Base-by-base conservation (phyloP, 495 filamentous ascomycete genomes). In the Amniculicola lignicola region DNA sequence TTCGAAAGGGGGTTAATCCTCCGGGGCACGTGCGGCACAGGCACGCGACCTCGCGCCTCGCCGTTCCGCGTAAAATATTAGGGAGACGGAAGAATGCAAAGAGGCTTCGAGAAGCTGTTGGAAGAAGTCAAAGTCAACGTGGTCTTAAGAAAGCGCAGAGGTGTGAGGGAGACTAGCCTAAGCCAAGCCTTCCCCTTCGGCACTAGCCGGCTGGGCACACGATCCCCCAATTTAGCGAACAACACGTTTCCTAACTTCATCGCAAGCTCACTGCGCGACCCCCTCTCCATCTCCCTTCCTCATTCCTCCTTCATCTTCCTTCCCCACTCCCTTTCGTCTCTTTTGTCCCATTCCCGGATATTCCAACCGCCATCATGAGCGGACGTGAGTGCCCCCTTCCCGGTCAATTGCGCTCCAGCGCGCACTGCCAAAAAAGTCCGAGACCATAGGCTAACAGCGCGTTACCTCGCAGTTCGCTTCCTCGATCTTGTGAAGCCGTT, bases 401-500 rank as follows among this genome's bases (percentile, higher is more conserved):
- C 23, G 29, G 27, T 21, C 58, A 56, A 61, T 54, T 44, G 58
- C 44, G 16, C 9, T 38, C 15, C 23, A 10, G 12, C 28, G 18
- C 38, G 16, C 24, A 33, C 55, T 18, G 55, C 55, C 28, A 23
- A 60, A 40, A 31, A 12, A 22, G 37, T 51, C 28, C 16, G 19
- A 4, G 39, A 22, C 29, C 44, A 52, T 1, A 18, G 39, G 47
- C 65, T 70, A 61, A 68, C 57, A 33, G 35, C 9, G 47, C 35
- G 4, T 46, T 53, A 60, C 59, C 46, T 41, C 51, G 41, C 75
- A 96, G 92, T 97, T 77, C 94, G 93, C 70, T 99, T 99, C 70
- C 90, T 99, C 77, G 93, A 99, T 76, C 82, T 96, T 64, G 92
- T 99, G 76, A 99, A 97, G 76, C 93, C 94, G 73, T 99, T 99